Evolutionary conservation across 257 asterid species (phyloP).

Genomic region (Salvia miltiorrhiza): DNA sequence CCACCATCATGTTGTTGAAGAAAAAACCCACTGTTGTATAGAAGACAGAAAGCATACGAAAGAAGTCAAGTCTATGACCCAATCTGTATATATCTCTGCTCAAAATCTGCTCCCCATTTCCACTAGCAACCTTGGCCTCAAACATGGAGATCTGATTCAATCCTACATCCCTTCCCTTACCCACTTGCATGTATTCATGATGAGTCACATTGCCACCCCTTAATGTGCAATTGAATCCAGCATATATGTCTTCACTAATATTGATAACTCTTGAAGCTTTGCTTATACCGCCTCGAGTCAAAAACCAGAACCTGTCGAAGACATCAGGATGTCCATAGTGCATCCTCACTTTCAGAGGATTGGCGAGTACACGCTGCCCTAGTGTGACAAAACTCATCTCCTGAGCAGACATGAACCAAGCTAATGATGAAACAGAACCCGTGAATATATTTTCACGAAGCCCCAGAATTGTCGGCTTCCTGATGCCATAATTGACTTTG

Average conservation of each 20-base stretch:
- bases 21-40: conserved; percentile 83
- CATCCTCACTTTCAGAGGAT: conserved; percentile 91
- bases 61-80: conserved; percentile 94
- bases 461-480: conserved; percentile 94
- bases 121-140: conserved; percentile 97
- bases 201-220: conserved; percentile 96
- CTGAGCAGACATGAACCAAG: conserved; percentile 97
- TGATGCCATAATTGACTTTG: conserved; percentile 57
- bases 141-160: conserved; percentile 94
- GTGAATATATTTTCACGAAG: conserved; percentile 92
- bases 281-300: conserved; percentile 94
- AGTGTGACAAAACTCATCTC: conserved; percentile 93
- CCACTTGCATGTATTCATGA: conserved; percentile 95
- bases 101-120: conserved; percentile 92
- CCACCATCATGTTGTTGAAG: conserved; percentile 85
- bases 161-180: conserved; percentile 97
- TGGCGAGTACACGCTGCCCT: conserved; percentile 91
- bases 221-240: conserved; percentile 92
- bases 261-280: conserved; percentile 93
- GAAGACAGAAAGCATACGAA: conserved; percentile 95
- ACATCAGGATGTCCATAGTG: conserved; percentile 99
- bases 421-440: conserved; percentile 95
- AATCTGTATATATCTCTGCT: conserved; percentile 89
- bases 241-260: conserved; percentile 91
- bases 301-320: conserved; percentile 91